These are phyloP conservation scores for Colletotrichum limetticola DNA, from an alignment of 2,329 filamentous ascomycete species.

Conservation along the genomic window DNA sequence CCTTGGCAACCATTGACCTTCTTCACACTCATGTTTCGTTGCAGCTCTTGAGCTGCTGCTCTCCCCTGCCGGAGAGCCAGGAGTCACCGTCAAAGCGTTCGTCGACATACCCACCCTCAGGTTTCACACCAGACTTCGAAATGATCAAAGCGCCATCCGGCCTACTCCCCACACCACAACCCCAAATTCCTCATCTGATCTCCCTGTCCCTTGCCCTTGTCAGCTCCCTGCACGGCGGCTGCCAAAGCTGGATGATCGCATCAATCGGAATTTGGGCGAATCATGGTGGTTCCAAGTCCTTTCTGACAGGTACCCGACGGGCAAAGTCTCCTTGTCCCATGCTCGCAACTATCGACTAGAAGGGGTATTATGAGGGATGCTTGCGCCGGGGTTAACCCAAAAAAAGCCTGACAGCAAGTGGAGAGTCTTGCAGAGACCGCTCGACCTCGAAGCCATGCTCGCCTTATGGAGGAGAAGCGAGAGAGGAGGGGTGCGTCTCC, in stretches of 20 bases:
- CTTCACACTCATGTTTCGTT: background rate
- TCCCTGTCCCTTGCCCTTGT: slow-evolving; percentile 15
- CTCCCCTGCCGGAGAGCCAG: background rate
- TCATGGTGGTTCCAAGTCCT: slow-evolving; percentile 18
- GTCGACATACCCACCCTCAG: slow-evolving; percentile 26
- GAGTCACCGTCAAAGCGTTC: slow-evolving; percentile 30
- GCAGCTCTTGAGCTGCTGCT: background rate
- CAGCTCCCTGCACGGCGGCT: slow-evolving; percentile 19
- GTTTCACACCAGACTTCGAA: slow-evolving; percentile 32
- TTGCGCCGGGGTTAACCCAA: background rate
- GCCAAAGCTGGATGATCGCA: slow-evolving; percentile 30
- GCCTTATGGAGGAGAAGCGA: slow-evolving; percentile 17
- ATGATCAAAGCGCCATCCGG: slow-evolving; percentile 29
- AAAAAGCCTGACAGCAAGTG: slow-evolving; percentile 16
- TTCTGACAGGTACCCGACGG: slow-evolving; percentile 22
- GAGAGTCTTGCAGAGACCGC: slow-evolving; percentile 4
- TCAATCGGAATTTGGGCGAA: slow-evolving; percentile 28
- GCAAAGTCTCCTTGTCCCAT: background rate
- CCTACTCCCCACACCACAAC: slow-evolving; percentile 19
- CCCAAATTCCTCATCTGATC: slow-evolving; percentile 35
- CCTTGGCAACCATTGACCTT: background rate
- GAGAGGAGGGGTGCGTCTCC: slow-evolving; percentile 15
- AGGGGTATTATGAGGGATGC: slow-evolving; percentile 8
- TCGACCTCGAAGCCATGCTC: slow-evolving; percentile 10
- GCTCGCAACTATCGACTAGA: slow-evolving; percentile 21